Evolutionary conservation across 345 rosid genomes (phyloP), one percentile per base, ranked within the genome.

Genomic region (Atalantia buxifolia): DNA sequence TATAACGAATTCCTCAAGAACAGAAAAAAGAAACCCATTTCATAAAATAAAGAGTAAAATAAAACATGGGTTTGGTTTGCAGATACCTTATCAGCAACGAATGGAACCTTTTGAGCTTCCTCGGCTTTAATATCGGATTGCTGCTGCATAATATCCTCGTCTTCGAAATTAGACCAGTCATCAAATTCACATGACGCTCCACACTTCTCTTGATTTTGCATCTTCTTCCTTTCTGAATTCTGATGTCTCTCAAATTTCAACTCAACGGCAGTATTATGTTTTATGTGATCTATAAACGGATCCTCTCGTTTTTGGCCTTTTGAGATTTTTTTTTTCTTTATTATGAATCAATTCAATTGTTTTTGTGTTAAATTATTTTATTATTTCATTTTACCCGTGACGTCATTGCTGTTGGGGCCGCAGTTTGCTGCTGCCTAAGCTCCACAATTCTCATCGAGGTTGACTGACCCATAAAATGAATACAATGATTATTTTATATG

Each of bases 51-150:
- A 4, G 61, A 42, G 1, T 18, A 31, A 57, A 57, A 81, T 53
- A 38, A 61, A 33, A 33, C 45, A 28, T 9, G 22, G 66, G 67
- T 38, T 27, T 19, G 50, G 64, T 30, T 31, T 36, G 66, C 36
- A 68, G 88, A 14, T 79, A 80, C 98, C 97, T 94, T 96, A 74
- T 96, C 95, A 61, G 94, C 97, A 28, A 96, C 93, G 70, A 89
- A 94, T 8, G 95, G 92, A 72, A 88, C 70, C 79, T 93, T 92
- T 42, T 90, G 83, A 60, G 92, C 81, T 80, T 92, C 94, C 48
- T 81, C 88, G 4, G 87, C 84, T 69, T 77, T 83, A 76, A 92
- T 87, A 65, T 88, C 80, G 55, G 85, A 83, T 22, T 89, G 86
- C 77, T 93, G 90, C 73, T 88, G 85, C 87, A 86, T 86, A 66